phyloP scores from a whole-genome alignment of 352 stramenopile species.

The Globisporangium megalacanthum region DNA sequence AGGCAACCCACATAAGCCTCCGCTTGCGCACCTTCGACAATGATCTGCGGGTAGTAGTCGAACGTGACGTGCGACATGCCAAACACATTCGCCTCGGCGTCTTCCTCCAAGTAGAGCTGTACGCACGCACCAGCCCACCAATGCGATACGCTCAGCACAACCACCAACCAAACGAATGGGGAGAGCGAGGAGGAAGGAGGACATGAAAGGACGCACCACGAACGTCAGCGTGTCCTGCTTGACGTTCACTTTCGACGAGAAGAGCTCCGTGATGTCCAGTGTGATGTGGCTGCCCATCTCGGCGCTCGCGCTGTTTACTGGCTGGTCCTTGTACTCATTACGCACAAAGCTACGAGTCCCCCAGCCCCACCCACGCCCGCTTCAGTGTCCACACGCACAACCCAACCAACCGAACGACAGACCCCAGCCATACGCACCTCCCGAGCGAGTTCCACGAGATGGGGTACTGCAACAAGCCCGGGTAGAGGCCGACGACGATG shows the following conservation, averaged over 20 bases:
- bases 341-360: slow-evolving; percentile 16
- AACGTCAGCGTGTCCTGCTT: slow-evolving; percentile 51
- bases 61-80: slow-evolving; percentile 51
- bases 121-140: no score
- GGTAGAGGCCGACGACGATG: slow-evolving; percentile 42
- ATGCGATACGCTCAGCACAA: no score
- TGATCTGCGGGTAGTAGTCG: slow-evolving; percentile 75
- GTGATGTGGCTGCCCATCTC: slow-evolving; percentile 57
- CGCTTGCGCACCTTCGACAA: slow-evolving; percentile 48
- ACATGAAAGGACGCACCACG: slow-evolving; percentile 22
- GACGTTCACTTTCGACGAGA: slow-evolving; percentile 38
- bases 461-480: slow-evolving; percentile 42
- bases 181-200: no score
- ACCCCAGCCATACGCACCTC: slow-evolving; percentile 16
- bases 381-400: no score
- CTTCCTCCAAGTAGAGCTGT: slow-evolving; percentile 42
- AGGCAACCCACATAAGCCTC: no score
- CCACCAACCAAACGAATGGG: no score
- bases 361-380: no score
- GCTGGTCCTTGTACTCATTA: slow-evolving; percentile 33
- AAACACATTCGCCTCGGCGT: slow-evolving; percentile 47
- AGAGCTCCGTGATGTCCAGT: slow-evolving; percentile 81
- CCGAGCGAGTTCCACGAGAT: slow-evolving; percentile 58
- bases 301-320: slow-evolving; percentile 48
- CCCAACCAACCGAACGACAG: no score